These are phyloP conservation scores for Aegilops sharonensis DNA, from an alignment of 176 grass and related monocot species.

Conservation along the genomic window DNA sequence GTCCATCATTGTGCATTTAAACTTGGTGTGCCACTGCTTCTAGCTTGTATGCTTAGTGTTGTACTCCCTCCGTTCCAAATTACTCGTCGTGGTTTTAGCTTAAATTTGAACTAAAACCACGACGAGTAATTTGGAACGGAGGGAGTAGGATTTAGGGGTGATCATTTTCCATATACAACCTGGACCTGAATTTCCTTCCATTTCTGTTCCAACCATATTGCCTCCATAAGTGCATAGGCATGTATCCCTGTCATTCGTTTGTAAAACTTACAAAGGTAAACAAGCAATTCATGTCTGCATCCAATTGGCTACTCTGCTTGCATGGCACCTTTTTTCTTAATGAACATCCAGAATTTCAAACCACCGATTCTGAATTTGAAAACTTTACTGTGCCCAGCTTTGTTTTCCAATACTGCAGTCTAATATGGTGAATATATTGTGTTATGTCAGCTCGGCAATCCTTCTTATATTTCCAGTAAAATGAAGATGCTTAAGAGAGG, in stretches of 20 bases:
- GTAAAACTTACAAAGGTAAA: background rate
- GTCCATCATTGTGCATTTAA: constrained; percentile 6
- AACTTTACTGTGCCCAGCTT: constrained; percentile 10
- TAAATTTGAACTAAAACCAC: too few relatives aligned
- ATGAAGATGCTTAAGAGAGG: constrained; percentile 77
- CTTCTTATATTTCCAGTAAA: constrained; percentile 44
- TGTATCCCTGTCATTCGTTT: background rate
- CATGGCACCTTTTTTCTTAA: background rate
- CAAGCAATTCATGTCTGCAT: constrained; percentile 11
- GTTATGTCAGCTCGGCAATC: constrained; percentile 63
- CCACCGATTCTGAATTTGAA: constrained; percentile 3
- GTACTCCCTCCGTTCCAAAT: background rate
- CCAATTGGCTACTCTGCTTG: constrained; percentile 21
- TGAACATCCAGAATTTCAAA: background rate
- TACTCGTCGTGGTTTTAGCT: too few relatives aligned
- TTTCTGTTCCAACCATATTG: background rate
- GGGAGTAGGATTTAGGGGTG: background rate
- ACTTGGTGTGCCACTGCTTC: background rate
- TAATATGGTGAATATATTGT: constrained; percentile 7
- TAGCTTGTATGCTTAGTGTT: constrained; percentile 13
- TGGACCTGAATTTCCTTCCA: too few relatives aligned
- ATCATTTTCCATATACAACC: background rate
- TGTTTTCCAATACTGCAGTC: background rate
- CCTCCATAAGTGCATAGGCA: background rate
- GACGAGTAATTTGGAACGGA: too few relatives aligned